Conservation (phyloP, 228 moss, liverwort and hornwort species). For the Sphagnum magellanicum region DNA sequence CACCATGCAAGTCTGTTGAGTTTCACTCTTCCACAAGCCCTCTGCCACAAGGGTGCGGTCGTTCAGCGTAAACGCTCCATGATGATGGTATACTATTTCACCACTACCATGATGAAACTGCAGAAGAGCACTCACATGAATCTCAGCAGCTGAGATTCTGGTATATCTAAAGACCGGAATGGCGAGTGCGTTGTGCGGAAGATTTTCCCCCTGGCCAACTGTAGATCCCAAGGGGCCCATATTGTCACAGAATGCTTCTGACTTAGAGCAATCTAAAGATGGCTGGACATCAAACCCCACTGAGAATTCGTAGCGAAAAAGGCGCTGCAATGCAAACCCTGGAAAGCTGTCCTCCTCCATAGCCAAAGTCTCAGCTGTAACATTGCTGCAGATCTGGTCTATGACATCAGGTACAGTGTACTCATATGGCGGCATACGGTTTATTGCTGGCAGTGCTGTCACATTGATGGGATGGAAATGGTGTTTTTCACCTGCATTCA, state of each 20-base stretch:
- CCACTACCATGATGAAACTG: neutral
- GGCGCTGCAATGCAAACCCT: neutral
- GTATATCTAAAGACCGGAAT: neutral
- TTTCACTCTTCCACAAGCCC: neutral
- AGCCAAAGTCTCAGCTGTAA: neutral
- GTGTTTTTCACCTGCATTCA: neutral
- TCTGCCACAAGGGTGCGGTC: constrained; percentile 2
- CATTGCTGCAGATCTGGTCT: neutral
- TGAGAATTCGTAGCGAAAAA: neutral
- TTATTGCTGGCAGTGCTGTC: neutral
- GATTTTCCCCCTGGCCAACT: neutral
- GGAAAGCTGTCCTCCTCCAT: neutral
- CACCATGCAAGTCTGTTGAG: constrained; percentile 3
- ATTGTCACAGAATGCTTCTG: constrained; percentile 1
- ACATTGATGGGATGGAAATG: neutral
- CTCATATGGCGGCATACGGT: neutral
- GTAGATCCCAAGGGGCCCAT: constrained; percentile 2
- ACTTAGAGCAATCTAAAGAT: neutral
- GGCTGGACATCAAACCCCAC: neutral
- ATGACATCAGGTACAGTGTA: neutral
- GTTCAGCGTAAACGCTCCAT: neutral
- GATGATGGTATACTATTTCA: neutral
- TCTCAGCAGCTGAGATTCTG: neutral
- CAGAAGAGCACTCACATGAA: neutral
- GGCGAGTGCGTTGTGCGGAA: neutral